Base-by-base conservation (phyloP, 164 flowering plant species). In the Pachysandra terminalis region DNA sequence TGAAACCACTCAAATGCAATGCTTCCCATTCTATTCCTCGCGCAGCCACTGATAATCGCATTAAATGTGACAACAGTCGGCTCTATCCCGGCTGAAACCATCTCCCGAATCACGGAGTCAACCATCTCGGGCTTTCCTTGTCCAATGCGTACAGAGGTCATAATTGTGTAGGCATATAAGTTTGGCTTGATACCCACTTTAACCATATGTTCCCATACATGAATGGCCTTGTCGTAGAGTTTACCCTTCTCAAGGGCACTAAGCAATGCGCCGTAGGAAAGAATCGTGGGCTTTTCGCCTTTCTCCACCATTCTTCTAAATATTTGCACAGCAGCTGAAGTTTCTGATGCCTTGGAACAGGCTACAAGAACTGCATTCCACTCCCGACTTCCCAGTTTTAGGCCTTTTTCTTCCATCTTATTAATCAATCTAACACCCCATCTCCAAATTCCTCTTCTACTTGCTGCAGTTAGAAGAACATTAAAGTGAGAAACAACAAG, bases 331-430 rank as follows among this genome's bases (percentile, higher is more conserved):
- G 98, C 97, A 27, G 95, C 96, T 25, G 89, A 61, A 64, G 95
- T 77, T 77, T 93, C 97, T 22, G 96, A 82, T 60, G 99, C 93
- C 75, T 85, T 93, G 13, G 99, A 93, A 75, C 99, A 96, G 22
- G 99, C 97, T 45, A 90, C 71, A 73, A 96, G 98, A 66, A 91
- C 98, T 19, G 99, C 86, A 79, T 96, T 90, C 99, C 99, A 96
- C 57, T 91, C 91, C 68, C 83, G 78, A 71, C 85, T 85, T 63
- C 95, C 81, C 3, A 91, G 93, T 76, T 84, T 96, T 19, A 93
- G 77, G 27, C 97, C 98, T 74, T 90, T 90, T 12, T 90, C 95
- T 76, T 96, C 93, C 99, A 96, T 96, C 69, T 87, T 90, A 77
- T 93, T 79, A 15, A 96, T 77, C 77, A 96, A 74, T 72, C 92